A percentile compares a stretch with the other conserved stretches of the same genome.
phyloP scores from a whole-genome alignment of 2,329 filamentous ascomycete species.

The Dichotomopilus funicola region DNA sequence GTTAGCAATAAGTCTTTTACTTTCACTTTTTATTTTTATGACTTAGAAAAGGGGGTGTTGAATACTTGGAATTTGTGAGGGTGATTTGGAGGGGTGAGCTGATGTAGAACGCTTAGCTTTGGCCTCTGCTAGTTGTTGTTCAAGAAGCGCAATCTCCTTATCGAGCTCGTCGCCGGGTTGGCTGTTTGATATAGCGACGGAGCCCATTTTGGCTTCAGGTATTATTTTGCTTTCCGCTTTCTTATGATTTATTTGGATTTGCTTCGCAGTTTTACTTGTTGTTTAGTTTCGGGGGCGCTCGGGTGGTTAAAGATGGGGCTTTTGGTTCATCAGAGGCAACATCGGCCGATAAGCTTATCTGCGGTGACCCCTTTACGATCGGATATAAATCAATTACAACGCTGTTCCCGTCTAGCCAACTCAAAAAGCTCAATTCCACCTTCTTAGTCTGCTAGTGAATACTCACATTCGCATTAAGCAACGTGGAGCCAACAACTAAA shows the following conservation, averaged over 20 bases:
- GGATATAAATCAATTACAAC: constrained; percentile 10
- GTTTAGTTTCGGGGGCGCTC: background rate
- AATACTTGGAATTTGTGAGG: constrained; percentile 3
- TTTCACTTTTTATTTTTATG: background rate
- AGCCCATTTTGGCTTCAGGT: background rate
- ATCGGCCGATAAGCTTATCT: constrained; percentile 17
- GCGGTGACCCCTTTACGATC: background rate
- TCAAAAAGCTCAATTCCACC: no score
- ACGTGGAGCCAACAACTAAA: no score
- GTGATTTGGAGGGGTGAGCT: background rate
- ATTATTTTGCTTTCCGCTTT: no score
- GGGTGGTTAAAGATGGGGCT: background rate
- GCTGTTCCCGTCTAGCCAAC: constrained; percentile 2
- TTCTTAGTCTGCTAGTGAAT: no score
- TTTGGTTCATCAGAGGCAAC: background rate
- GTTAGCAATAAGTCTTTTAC: background rate
- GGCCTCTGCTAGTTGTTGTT: constrained; percentile 40
- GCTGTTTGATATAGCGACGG: background rate
- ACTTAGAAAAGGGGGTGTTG: background rate
- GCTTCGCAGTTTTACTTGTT: background rate
- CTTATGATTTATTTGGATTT: background rate
- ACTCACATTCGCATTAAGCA: no score
- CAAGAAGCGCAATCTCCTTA: constrained; percentile 54
- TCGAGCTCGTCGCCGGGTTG: constrained; percentile 28
- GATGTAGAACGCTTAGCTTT: constrained; percentile 31